These are phyloP conservation scores for Pseudonitzschia pungens DNA, from an alignment of 108 stramenopile genomes.

Conservation along the genomic window DNA sequence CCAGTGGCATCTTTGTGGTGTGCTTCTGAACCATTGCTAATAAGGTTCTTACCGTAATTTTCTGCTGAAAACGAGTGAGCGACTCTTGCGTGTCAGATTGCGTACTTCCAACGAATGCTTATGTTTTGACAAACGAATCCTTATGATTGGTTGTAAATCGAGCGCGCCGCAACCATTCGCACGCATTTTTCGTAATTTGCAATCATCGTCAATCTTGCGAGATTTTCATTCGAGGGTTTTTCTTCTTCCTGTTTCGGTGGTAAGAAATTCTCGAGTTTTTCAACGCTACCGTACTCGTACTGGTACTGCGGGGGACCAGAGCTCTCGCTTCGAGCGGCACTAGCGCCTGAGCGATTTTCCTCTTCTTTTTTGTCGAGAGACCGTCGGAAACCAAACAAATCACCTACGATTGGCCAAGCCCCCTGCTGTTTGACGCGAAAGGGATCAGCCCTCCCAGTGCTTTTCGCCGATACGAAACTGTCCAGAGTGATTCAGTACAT, in stretches of 20 bases:
- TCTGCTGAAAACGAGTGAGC: not conserved
- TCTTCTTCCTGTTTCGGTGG: slow-evolving; percentile 5
- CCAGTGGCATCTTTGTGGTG: too few species aligned
- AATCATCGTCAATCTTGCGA: slow-evolving; percentile 12
- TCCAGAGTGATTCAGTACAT: not conserved
- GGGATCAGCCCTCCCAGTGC: not conserved
- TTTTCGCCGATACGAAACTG: not conserved
- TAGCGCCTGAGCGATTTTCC: not conserved
- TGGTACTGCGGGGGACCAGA: too few species aligned
- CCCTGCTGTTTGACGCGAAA: not conserved
- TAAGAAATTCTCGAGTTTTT: slow-evolving; percentile 11
- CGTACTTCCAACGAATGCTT: not conserved
- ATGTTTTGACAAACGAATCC: not conserved
- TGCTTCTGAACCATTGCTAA: too few species aligned
- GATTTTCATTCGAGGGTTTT: not conserved
- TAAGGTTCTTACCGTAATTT: too few species aligned
- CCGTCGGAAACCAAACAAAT: not conserved
- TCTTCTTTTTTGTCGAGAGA: slow-evolving; percentile 5
- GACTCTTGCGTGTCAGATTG: not conserved
- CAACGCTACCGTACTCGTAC: not conserved
- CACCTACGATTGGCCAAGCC: not conserved
- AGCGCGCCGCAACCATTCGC: slow-evolving; percentile 8
- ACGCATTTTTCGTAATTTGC: not conserved
- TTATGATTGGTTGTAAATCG: slow-evolving; percentile 10
- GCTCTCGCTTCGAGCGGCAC: too few species aligned